Evolutionary conservation across 2,329 filamentous ascomycete genomes (phyloP), one percentile per base, ranked within the genome.

Genomic region (Trichoderma sp.): DNA sequence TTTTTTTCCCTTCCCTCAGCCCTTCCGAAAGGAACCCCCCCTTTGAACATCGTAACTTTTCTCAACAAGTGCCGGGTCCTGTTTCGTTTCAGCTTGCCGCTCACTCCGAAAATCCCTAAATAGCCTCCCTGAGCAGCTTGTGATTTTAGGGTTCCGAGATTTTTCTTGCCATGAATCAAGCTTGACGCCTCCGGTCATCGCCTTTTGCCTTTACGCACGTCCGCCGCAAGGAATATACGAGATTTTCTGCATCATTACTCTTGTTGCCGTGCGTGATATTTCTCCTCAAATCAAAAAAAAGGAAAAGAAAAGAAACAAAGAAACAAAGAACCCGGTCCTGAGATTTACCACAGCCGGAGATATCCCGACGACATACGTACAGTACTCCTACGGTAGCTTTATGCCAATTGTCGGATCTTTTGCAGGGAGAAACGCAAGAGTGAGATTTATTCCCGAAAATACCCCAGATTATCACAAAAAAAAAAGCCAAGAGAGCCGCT

Each of bases 121-220:
- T 39, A 52, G 32, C 45, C 48, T 54, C 61, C 25, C 25, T 34
- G 22, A 56, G 19, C 48, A 45, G 35, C 50, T 27, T 45, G 37
- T 35, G 27, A 19, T 45, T 32, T 54, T 42, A 22, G 37, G 37
- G 50, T 56, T 54, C 35, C 60, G 7, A 54, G 25, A 22, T 56
- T 56, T 61, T 52, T 48, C 13, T 22, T n/a, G 12, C n/a, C 35
- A 39, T 27, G 25, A 42, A 48, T 35, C 54, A 56, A 64, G 61
- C 61, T 64, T 34, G 61, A 64, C 61, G 52, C 52, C 52, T 56
- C 42, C 52, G 61, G 52, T 56, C 61, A 64, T 64, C 61, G 52
- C 61, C 37, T 54, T 42, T 17, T 32, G 27, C 52, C 12, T 34
- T 8, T 19, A 17, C 29, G 52, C 52, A 34, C 29, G 52, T 54